Evolutionary conservation across 2,329 filamentous ascomycete genomes (phyloP), one percentile per base, ranked within the genome.

Genomic region (Lasiodiplodia hormozganensis): DNA sequence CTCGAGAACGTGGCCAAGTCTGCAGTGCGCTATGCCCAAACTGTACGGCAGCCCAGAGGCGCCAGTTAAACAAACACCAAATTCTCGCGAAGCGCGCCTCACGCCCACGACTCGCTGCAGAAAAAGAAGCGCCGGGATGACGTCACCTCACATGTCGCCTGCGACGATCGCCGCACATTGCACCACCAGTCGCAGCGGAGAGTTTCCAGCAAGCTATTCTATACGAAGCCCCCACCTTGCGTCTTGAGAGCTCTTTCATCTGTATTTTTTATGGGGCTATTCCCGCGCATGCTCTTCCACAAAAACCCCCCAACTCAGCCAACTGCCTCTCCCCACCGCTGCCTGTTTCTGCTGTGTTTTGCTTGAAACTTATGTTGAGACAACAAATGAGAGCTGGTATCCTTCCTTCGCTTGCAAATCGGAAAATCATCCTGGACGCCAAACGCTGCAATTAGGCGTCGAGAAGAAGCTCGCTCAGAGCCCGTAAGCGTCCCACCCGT

Each of bases 401-500:
- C 65, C 65, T 62, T 51, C 65, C 56, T 36, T 68, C 65, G 54
- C 65, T 62, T 65, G 62, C 47, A 62, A 62, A 34, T 49, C 43
- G 52, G 54, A 58, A 68, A 62, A 62, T 62, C 23, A 40, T 31
- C 65, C 56, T 47, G 31, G 53, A 60, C 54, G 54, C 65, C 54
- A 60, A 60, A 54, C 54, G 54, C 56, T 58, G 53, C 56, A 62
- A 52, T 34, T 21, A 58, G 54, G 54, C 54, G 51, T 54, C 54
- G 38, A 51, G 38, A 58, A n/a, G 43, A 60, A 18, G 51, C 51
- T 66, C 64, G 49, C 52, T 72, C 51, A 89, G 68, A 91, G 79
- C 74, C 87, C 88, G 75, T 91, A 91, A 74, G 89, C 83, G 73
- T 87, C 87, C 89, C 89, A 91, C 70, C 88, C 88, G 79, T 91